phyloP scores from a whole-genome alignment of 2,329 filamentous ascomycete genomes.

The Blumeria hordei region DNA sequence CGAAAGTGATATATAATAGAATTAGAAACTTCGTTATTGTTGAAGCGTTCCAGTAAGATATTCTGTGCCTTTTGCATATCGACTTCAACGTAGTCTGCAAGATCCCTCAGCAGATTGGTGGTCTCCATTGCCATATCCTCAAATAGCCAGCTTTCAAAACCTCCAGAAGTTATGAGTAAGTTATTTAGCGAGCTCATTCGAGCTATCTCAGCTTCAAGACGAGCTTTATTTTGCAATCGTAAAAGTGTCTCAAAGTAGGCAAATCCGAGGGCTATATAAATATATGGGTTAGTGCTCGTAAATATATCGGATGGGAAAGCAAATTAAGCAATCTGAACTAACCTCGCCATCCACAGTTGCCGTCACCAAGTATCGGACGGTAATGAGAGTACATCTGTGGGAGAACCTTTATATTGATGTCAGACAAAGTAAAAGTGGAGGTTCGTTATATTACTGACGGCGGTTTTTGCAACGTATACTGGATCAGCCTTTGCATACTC shows the following conservation, averaged over 20 bases:
- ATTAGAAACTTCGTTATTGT: conserved; percentile 40
- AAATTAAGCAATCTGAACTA: conserved; percentile 17
- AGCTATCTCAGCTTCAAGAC: conserved; percentile 44
- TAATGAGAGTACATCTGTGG: conserved; percentile 70
- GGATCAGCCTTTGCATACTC: conserved; percentile 80
- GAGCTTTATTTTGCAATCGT: conserved; percentile 35
- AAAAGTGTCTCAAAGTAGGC: conserved; percentile 77
- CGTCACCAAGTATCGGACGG: conserved; percentile 71
- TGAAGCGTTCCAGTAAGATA: conserved; percentile 42
- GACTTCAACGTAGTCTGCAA: conserved; percentile 29
- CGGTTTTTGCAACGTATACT: conserved; percentile 65
- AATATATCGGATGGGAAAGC: background rate
- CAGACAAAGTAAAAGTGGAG: conserved; percentile 3
- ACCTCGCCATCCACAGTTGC: conserved; percentile 97
- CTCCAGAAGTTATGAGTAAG: conserved; percentile 46
- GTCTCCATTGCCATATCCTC: conserved; percentile 70
- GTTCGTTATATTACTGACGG: conserved; percentile 28
- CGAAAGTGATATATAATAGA: conserved; percentile 68
- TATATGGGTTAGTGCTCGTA: background rate
- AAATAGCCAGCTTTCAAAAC: conserved; percentile 43
- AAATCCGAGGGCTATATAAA: conserved; percentile 58
- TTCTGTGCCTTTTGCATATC: conserved; percentile 24
- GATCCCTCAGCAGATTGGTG: conserved; percentile 37
- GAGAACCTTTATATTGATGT: conserved; percentile 31
- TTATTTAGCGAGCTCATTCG: conserved; percentile 50